These are phyloP conservation scores for Cyberlindnera euphorbiae DNA, from an alignment of 805 yeast species.

Conservation along the genomic window DNA sequence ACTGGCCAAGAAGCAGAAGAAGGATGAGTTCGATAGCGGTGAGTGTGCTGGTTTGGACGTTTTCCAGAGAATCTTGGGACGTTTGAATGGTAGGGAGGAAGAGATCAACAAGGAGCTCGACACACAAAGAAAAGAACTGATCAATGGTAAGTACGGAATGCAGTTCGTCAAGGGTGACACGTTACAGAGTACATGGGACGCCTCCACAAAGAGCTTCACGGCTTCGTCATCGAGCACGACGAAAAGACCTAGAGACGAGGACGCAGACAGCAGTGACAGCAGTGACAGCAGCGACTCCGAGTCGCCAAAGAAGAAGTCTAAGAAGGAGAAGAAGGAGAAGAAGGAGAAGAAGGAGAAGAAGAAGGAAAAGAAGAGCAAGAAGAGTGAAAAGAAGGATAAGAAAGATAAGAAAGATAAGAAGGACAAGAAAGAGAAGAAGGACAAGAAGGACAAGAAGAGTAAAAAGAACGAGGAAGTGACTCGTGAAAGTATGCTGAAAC, in stretches of 20 bases:
- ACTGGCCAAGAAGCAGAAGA: slow-evolving; percentile 49
- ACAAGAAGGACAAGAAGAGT: slow-evolving; percentile 27
- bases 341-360: slow-evolving; percentile 24
- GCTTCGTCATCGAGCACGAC: slow-evolving; percentile 6
- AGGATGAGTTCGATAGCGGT: slow-evolving; percentile 70
- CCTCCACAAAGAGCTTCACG: slow-evolving; percentile 39
- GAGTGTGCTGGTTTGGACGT: slow-evolving; percentile 90
- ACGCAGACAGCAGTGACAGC: no score
- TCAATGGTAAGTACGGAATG: slow-evolving; percentile 87
- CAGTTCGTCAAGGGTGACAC: slow-evolving; percentile 83
- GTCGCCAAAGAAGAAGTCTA: slow-evolving; percentile 22
- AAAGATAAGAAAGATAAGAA: slow-evolving; percentile 29
- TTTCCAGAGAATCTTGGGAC: slow-evolving; percentile 84
- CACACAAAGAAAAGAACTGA: slow-evolving; percentile 59
- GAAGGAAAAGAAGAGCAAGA: slow-evolving; percentile 25
- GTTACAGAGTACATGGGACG: slow-evolving; percentile 78
- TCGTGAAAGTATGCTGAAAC: slow-evolving; percentile 38
- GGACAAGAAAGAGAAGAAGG: slow-evolving; percentile 27
- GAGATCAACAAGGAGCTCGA: slow-evolving; percentile 61
- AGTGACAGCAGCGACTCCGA: slow-evolving; percentile 15
- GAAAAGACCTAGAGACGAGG: slow-evolving; percentile 29
- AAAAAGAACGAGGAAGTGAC: slow-evolving; percentile 30
- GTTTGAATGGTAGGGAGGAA: slow-evolving; percentile 82
- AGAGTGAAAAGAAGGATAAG: slow-evolving; percentile 25
- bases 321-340: slow-evolving; percentile 26